A percentile compares a stretch with the other conserved stretches of the same genome.
Evolutionary conservation across 2,329 filamentous ascomycete genomes (phyloP).

Genomic region (Sporothrix curviconia): DNA sequence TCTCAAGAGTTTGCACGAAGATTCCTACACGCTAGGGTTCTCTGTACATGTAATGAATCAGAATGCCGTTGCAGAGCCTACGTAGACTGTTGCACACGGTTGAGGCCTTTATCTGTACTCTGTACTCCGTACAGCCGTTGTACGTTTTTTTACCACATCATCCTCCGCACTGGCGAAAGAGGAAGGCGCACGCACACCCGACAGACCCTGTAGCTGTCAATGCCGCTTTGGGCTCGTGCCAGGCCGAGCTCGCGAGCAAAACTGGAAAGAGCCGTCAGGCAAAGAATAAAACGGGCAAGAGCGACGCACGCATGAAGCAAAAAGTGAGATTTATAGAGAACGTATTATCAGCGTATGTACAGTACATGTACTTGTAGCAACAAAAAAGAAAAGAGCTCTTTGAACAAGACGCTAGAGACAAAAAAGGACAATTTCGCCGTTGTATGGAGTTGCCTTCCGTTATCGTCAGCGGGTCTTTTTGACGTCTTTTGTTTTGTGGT

Average conservation of each 20-base stretch:
- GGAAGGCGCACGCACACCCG: neutral
- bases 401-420: neutral
- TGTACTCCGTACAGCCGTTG: too few species aligned
- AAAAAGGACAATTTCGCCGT: slow-evolving; percentile 8
- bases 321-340: too few species aligned
- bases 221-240: neutral
- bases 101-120: too few species aligned
- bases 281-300: neutral
- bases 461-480: neutral
- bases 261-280: neutral
- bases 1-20: too few species aligned
- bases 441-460: neutral
- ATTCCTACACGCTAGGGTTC: too few species aligned
- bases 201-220: neutral
- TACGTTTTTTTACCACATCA: too few species aligned
- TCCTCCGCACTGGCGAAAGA: neutral
- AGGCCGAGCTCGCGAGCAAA: neutral
- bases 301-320: too few species aligned
- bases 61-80: too few species aligned
- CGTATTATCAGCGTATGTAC: too few species aligned
- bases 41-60: too few species aligned
- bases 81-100: too few species aligned
- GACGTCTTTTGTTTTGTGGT: neutral
- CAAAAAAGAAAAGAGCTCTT: neutral
- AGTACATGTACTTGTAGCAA: too few species aligned